phyloP scores from a whole-genome alignment of 1,284 basidiomycete species.

The Tilletia walkeri region DNA sequence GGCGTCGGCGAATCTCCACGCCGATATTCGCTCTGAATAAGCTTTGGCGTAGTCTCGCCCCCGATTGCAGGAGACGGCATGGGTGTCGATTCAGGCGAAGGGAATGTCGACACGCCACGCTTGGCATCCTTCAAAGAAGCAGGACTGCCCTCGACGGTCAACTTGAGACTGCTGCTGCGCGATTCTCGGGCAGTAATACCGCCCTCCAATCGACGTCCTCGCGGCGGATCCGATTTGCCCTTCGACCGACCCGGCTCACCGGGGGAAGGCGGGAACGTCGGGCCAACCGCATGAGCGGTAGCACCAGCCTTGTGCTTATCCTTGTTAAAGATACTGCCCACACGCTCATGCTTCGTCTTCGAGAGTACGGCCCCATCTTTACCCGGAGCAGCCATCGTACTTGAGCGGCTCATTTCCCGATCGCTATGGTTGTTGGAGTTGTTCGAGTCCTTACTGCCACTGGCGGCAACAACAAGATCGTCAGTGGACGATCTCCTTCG shows the following conservation, averaged over 20 bases:
- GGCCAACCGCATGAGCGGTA: neutral
- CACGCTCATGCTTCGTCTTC: slow-evolving; percentile 21
- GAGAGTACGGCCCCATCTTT: slow-evolving; percentile 19
- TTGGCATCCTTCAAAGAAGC: neutral
- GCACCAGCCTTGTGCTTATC: neutral
- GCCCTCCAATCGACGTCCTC: neutral
- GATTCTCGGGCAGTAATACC: neutral
- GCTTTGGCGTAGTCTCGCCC: neutral
- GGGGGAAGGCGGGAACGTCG: neutral
- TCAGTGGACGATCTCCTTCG: slow-evolving; percentile 22
- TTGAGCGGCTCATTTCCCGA: slow-evolving; percentile 14
- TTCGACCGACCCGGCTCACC: neutral
- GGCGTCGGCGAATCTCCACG: neutral
- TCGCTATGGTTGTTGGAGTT: slow-evolving; percentile 19
- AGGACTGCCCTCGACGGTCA: neutral
- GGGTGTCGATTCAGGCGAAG: neutral
- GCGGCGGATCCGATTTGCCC: neutral
- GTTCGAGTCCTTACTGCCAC: too few relatives aligned
- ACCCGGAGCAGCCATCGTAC: slow-evolving; percentile 17
- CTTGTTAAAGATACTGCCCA: neutral
- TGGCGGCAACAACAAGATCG: too few relatives aligned
- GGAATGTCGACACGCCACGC: neutral
- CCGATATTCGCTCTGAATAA: neutral
- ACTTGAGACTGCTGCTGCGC: neutral
- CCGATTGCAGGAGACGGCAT: neutral